Evolutionary conservation across 2,329 filamentous ascomycete genomes (phyloP), one percentile per base, ranked within the genome.

Genomic region (Colletotrichum tropicale): DNA sequence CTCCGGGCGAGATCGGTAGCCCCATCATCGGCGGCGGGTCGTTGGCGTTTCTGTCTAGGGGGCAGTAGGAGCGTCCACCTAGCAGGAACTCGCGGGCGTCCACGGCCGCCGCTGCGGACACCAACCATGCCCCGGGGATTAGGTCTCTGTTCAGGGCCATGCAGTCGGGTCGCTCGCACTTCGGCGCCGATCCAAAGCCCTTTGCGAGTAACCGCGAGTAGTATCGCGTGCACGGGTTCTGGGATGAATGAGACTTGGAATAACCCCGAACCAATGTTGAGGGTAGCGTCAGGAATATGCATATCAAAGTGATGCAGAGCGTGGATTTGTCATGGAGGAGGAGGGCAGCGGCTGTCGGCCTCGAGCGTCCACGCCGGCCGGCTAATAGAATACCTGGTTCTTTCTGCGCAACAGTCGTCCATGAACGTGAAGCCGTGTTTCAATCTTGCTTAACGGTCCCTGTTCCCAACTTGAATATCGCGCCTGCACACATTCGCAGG

Each of bases 1-100:
- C 89, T 8, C 92, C 93, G 4, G 92, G 93, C 36, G 92, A 95
- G 82, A 94, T 95, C 76, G 92, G 93, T 58, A 95, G 93, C 81
- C 93, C 93, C 3, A 84, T 92, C 68, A 85, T 88, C 36, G 86
- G 89, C 69, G 82, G 86, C 32, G 81, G 84, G 32, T 83, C 84
- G 70, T 77, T 85, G 77, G 64, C 75, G 12, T 77, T 75, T 61
- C 34, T 67, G n/a, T 36, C 74, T 68, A 76, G 76, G 43, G 76
- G 76, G 36, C 69, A 43, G 12, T 77, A 77, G 76, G 34, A 55
- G n/a, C 36, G 66, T 61, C 56, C 60, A 34, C 58, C 69, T 56
- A 66, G 65, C n/a, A 70, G 26, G 48, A 60, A 32, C 8, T 36
- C 61, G 21, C 56, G 24, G 8, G 32, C 21, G 28, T 65, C 58